Conservation (phyloP, 371 early-diverging fungal genomes). For the Mucor racemosus region DNA sequence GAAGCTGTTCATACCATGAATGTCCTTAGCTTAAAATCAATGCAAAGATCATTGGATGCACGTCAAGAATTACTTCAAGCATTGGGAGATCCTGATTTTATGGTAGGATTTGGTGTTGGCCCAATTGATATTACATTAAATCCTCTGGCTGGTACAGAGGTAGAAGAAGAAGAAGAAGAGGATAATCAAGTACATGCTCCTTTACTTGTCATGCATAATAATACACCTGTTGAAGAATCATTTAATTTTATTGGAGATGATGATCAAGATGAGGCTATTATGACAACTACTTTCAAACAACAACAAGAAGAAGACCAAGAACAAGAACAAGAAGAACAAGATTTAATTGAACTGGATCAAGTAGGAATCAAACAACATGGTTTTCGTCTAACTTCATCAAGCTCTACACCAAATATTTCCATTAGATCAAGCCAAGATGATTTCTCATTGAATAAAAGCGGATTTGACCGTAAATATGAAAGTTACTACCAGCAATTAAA, state of each 20-base stretch:
- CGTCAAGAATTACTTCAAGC: slow-evolving; percentile 40
- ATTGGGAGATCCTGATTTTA: slow-evolving; percentile 27
- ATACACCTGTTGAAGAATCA: background rate
- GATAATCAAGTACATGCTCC: slow-evolving; percentile 25
- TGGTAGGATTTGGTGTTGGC: slow-evolving; percentile 18
- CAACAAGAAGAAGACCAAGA: background rate
- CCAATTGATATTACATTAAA: background rate
- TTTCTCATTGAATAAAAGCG: background rate
- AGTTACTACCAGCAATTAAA: slow-evolving; percentile 17
- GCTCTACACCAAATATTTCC: slow-evolving; percentile 18
- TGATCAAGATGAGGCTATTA: slow-evolving; percentile 11
- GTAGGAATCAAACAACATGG: background rate
- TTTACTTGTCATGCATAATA: slow-evolving; percentile 22
- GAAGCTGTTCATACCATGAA: slow-evolving; percentile 51
- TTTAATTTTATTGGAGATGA: background rate
- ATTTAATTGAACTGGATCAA: background rate
- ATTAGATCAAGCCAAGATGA: background rate
- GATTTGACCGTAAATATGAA: slow-evolving; percentile 12
- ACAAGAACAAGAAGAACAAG: background rate
- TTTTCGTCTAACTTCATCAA: slow-evolving; percentile 7
- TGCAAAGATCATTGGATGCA: slow-evolving; percentile 44
- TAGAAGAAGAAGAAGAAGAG: slow-evolving; percentile 14
- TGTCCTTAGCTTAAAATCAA: slow-evolving; percentile 37
- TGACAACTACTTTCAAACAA: background rate
- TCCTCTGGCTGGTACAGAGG: slow-evolving; percentile 23